phyloP scores from a whole-genome alignment of 768 basidiomycete genomes.

The Tylopilus rubrobrunneus region DNA sequence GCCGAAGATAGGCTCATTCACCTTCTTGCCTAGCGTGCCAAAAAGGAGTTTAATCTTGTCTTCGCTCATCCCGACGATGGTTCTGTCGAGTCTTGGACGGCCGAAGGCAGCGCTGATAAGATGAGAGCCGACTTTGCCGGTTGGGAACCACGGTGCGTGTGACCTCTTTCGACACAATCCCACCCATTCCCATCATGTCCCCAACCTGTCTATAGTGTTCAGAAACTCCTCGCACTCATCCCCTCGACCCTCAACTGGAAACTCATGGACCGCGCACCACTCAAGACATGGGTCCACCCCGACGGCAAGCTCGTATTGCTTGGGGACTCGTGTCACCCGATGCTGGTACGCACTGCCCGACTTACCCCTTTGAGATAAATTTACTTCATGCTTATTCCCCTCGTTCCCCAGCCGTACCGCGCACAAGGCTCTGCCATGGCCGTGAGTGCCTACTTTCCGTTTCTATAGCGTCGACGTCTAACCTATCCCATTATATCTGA shows the following conservation, averaged over 20 bases:
- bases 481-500: background rate
- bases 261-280: conserved; percentile 45
- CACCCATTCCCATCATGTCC: conserved; percentile 2
- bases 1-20: background rate
- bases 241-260: conserved; percentile 44
- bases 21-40: conserved; percentile 25
- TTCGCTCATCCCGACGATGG: conserved; percentile 39
- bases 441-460: conserved; percentile 24
- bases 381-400: background rate
- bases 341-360: conserved; percentile 34
- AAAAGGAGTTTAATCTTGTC: conserved; percentile 45
- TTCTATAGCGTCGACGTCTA: background rate
- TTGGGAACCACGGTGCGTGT: conserved; percentile 46
- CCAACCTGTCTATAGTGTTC: conserved; percentile 29
- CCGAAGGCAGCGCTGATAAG: conserved; percentile 39
- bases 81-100: conserved; percentile 43
- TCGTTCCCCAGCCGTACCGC: conserved; percentile 38
- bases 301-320: conserved; percentile 42
- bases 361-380: background rate
- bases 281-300: conserved; percentile 47
- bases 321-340: conserved; percentile 57
- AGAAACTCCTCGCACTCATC: conserved; percentile 45
- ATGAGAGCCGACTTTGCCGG: conserved; percentile 45
- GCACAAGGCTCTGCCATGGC: conserved; percentile 57
- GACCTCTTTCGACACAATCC: background rate